Evolutionary conservation across 805 yeast species (phyloP), one percentile per base, ranked within the genome.

Genomic region (Sugiyamaella lignohabitans): DNA sequence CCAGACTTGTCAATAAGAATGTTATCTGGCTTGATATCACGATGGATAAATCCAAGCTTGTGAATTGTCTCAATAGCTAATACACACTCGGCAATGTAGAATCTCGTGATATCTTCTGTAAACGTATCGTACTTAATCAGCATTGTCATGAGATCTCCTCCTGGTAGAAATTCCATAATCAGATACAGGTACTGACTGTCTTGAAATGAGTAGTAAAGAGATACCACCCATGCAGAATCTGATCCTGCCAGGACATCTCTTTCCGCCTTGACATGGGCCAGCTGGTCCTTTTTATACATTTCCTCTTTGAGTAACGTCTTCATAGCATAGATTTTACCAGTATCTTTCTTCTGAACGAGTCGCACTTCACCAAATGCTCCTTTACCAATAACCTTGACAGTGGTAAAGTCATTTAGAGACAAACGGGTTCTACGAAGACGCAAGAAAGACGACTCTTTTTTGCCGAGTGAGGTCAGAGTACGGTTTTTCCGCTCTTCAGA

Each of bases 291-390:
- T 59, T 87, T 85, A 67, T 84, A 88, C 94, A 93, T 88, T 66
- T 93, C 98, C 43, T 84, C 76, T 66, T 87, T 93, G 61, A 83
- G 74, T 59, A 84, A 75, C 2, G 96, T 89, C 67, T 88, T 88
- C 98, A 87, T 93, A 42, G 95, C 96, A 69, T 81, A 88, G 30
- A 85, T 89, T 66, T 85, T 83, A 45, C 96, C 95, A 1, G 93
- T 84, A 65, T 93, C 98, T 45, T 72, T 74, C 71, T 89, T 91
- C 61, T 93, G 97, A 11, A 93, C 98, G 45, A 93, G 71, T 52
- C 97, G 76, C 30, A 93, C 98, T 61, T 88, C 97, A 52, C 98
- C 98, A 69, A 93, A 93, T 0, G 98, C 96, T 53, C 98, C 98
- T 64, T 93, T 93, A 42, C 98, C 98, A 54, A 80, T 77, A 30